Evolutionary conservation across 1,284 basidiomycete genomes (phyloP).

Genomic region (Pascua guehoae): DNA sequence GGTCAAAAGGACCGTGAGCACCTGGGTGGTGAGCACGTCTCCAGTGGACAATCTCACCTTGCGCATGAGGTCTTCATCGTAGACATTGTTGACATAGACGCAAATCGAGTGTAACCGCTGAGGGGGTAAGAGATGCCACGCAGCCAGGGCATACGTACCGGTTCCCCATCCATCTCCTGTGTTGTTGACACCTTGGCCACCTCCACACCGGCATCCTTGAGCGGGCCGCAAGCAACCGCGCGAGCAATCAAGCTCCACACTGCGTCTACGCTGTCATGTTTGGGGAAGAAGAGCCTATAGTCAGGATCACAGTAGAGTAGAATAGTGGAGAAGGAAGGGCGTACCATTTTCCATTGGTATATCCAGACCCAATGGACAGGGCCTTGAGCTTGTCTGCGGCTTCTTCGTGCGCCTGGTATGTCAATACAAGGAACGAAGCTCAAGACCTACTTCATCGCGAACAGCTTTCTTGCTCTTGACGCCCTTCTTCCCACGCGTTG

Average conservation of each 20-base stretch:
- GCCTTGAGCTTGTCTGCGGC: slow-evolving; percentile 21
- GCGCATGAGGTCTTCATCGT: slow-evolving; percentile 20
- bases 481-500: slow-evolving; percentile 32
- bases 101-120: slow-evolving; percentile 26
- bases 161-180: not conserved
- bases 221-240: slow-evolving; percentile 33
- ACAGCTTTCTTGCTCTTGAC: slow-evolving; percentile 28
- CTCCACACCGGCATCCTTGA: slow-evolving; percentile 24
- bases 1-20: slow-evolving; percentile 23
- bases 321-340: slow-evolving; percentile 1
- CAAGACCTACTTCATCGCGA: slow-evolving; percentile 24
- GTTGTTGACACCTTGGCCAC: slow-evolving; percentile 28
- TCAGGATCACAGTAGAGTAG: not conserved
- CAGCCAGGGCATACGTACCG: too few relatives aligned
- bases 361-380: slow-evolving; percentile 18
- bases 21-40: slow-evolving; percentile 7
- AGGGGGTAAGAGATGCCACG: too few relatives aligned
- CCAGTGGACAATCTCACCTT: slow-evolving; percentile 18
- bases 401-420: slow-evolving; percentile 14
- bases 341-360: slow-evolving; percentile 35
- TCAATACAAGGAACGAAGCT: not conserved
- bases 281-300: slow-evolving; percentile 27
- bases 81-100: slow-evolving; percentile 32
- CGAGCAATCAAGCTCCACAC: slow-evolving; percentile 27
- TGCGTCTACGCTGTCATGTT: slow-evolving; percentile 22